phyloP scores from a whole-genome alignment of 257 asterid species.

The Capsicum rhomboideum region DNA sequence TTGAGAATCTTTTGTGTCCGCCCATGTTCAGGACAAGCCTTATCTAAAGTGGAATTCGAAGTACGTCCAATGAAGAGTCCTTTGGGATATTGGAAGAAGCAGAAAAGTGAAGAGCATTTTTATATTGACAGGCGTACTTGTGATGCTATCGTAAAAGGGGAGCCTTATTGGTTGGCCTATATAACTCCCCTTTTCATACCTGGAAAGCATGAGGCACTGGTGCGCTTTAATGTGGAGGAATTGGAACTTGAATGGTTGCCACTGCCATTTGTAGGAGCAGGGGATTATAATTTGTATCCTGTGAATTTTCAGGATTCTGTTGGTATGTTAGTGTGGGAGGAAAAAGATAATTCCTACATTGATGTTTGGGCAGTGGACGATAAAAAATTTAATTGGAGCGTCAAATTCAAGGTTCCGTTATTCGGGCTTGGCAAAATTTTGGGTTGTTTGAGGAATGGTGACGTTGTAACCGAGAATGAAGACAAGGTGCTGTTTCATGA shows the following conservation, averaged over 20 bases:
- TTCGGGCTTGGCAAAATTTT: not conserved
- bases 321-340: not conserved
- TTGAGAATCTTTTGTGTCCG: not conserved
- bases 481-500: no score
- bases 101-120: not conserved
- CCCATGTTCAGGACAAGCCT: no score
- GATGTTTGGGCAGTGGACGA: not conserved
- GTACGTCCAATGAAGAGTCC: not conserved
- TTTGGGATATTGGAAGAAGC: not conserved
- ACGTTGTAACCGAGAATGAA: not conserved
- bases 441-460: not conserved
- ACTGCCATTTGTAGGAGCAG: not conserved
- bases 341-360: not conserved
- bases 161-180: slow-evolving; percentile 1
- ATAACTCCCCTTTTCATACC: not conserved
- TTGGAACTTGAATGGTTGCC: not conserved
- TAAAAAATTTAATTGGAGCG: not conserved
- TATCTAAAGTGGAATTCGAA: not conserved
- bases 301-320: not conserved
- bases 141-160: not conserved
- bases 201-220: not conserved
- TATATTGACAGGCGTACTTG: not conserved
- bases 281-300: no score
- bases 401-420: not conserved
- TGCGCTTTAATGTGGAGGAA: not conserved